Base-by-base conservation (phyloP, 805 yeast genomes). In the Cephaloascus albidus region DNA sequence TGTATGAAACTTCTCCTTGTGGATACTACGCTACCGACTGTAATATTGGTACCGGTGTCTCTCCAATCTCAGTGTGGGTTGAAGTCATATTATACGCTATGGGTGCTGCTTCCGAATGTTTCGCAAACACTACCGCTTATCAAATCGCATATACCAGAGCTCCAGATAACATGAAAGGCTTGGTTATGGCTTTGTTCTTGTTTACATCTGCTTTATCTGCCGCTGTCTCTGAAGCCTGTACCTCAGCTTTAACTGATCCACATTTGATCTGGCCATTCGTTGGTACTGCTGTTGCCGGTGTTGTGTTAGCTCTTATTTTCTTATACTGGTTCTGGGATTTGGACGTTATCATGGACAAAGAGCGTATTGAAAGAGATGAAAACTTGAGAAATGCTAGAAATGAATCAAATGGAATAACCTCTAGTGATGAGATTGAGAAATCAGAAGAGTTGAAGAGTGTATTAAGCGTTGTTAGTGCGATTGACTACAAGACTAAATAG, bases 121-220 rank as follows among this genome's bases (percentile, higher is more conserved):
- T 72, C 47, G 70, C 76, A 10, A 64, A 54, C 39, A 65, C 67
- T 20, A 72, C 78, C 12, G 75, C 70, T 27, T 74, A 72, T 47
- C 78, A 74, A 51, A 55, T 73, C 41, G 78, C 80, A 1, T 74
- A 73, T 52, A 64, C 76, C 3, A 58, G 72, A 50, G 60, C 78
- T 4, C 76, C 79, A 26, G 66, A 60, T 5, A 57, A 63, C 33
- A 65, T 73, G 72, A 68, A 68, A 49, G 71, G 76, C 33, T 58
- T 73, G 42, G 76, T 72, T 14, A 58, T 70, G 61, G 72, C 78
- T 16, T 47, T 63, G 36, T 61, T 60, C 53, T 56, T 63, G 38
- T 60, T 67, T 43, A 66, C 68, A 35, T 59, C 67, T 35, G 74
- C 78, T 3, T 38, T 72, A 42, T 60, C 76, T 3, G 66, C 76